phyloP scores from a whole-genome alignment of 768 basidiomycete genomes.

The Dendrothele bispora region DNA sequence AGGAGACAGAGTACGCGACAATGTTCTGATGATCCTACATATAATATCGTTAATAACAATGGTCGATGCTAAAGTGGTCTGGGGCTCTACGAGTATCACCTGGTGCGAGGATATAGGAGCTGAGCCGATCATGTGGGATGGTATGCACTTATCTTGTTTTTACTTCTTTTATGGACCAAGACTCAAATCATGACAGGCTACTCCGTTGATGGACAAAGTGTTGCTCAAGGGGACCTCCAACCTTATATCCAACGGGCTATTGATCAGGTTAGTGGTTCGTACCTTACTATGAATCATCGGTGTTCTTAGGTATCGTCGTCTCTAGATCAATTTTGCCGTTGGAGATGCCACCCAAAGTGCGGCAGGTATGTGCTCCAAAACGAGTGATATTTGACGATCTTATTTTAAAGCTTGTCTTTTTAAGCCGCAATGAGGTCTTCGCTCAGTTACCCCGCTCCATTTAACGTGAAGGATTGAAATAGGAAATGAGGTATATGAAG shows the following conservation, averaged over 20 bases:
- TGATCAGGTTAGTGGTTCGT: conserved; percentile 51
- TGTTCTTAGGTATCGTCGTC: background rate
- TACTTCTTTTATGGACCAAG: too few species aligned
- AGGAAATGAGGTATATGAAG: conserved; percentile 59
- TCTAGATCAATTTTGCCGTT: conserved; percentile 60
- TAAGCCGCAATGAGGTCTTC: conserved; percentile 53
- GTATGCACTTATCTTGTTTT: too few species aligned
- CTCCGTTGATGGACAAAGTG: conserved; percentile 43
- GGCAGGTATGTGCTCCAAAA: conserved; percentile 29
- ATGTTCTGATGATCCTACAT: too few species aligned
- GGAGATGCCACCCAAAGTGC: conserved; percentile 48
- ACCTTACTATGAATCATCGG: too few species aligned
- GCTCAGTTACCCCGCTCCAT: conserved; percentile 55
- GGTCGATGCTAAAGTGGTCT: conserved; percentile 6
- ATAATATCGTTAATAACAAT: too few species aligned
- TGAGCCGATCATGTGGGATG: conserved; percentile 64
- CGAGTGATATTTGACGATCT: background rate
- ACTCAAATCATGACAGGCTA: conserved; percentile 35
- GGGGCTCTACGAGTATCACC: conserved; percentile 2
- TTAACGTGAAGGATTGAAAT: conserved; percentile 51
- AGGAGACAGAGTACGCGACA: conserved; percentile 70
- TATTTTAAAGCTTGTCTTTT: background rate
- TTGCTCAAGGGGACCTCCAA: conserved; percentile 40
- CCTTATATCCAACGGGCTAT: conserved; percentile 57
- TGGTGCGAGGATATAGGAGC: conserved; percentile 54